These are phyloP conservation scores for Dispira simplex DNA, from an alignment of 192 early-diverging fungal species.

Conservation along the genomic window DNA sequence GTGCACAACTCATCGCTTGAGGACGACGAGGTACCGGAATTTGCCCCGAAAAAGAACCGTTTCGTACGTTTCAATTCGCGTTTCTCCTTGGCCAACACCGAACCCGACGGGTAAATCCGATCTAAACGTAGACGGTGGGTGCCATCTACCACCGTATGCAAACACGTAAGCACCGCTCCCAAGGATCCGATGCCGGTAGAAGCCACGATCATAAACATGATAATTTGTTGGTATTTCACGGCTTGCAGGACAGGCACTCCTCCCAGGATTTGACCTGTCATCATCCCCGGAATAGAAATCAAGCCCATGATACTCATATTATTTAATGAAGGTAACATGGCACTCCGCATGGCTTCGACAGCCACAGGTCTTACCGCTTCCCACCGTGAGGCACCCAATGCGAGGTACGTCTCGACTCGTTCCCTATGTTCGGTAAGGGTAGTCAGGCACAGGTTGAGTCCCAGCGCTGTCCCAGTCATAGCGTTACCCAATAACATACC, in stretches of 20 bases:
- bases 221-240: constrained; percentile 67
- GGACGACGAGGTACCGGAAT: background rate
- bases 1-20: background rate
- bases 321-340: constrained; percentile 69
- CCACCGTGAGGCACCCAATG: constrained; percentile 67
- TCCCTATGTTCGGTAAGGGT: constrained; percentile 36
- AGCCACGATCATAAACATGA: constrained; percentile 75
- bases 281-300: constrained; percentile 77
- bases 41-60: background rate
- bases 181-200: constrained; percentile 48
- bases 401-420: constrained; percentile 38
- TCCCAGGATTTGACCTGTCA: constrained; percentile 81
- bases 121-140: background rate
- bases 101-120: background rate
- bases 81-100: background rate
- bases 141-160: background rate
- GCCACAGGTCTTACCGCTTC: constrained; percentile 64
- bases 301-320: constrained; percentile 69
- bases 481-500: constrained; percentile 84
- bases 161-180: background rate
- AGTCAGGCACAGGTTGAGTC: constrained; percentile 37
- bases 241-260: constrained; percentile 66
- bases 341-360: constrained; percentile 47
- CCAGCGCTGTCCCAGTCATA: constrained; percentile 56
- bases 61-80: background rate